A percentile compares a stretch with the other conserved stretches of the same genome.
phyloP scores from a whole-genome alignment of 768 basidiomycete species.

The Suillus subluteus region DNA sequence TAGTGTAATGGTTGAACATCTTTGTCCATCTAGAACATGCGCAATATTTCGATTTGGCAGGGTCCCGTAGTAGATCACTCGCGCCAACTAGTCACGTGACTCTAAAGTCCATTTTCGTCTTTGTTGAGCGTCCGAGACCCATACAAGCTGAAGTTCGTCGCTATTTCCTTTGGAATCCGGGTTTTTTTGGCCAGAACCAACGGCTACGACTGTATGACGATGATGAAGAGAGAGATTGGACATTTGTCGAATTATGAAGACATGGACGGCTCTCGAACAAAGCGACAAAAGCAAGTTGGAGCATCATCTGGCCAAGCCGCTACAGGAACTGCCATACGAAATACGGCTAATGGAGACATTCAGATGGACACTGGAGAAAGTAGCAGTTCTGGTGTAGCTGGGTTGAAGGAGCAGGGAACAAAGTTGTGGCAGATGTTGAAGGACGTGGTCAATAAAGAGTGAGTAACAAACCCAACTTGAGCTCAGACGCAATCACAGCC shows the following conservation, averaged over 20 bases:
- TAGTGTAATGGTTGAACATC: neutral
- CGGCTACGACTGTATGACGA: conserved; percentile 17
- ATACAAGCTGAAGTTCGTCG: conserved; percentile 38
- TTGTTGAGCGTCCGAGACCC: conserved; percentile 23
- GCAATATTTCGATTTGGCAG: neutral
- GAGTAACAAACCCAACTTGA: conserved; percentile 55
- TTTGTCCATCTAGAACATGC: neutral
- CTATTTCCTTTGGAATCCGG: conserved; percentile 21
- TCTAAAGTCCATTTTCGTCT: conserved; percentile 21
- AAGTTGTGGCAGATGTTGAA: conserved; percentile 78
- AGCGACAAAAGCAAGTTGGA: conserved; percentile 51
- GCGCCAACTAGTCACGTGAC: conserved; percentile 32
- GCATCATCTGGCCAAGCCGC: conserved; percentile 46
- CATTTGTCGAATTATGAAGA: conserved; percentile 42
- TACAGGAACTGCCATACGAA: conserved; percentile 35
- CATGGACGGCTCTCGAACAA: conserved; percentile 50
- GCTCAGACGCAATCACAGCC: conserved; percentile 20
- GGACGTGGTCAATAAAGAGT: conserved; percentile 89
- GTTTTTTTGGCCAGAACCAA: conserved; percentile 18
- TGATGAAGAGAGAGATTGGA: conserved; percentile 58
- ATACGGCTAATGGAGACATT: conserved; percentile 28
- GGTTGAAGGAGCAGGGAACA: conserved; percentile 67
- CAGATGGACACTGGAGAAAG: conserved; percentile 24
- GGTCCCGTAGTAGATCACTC: neutral
- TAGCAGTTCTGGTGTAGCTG: conserved; percentile 27